These are phyloP conservation scores for rapeseed (Brassica napus) DNA, from an alignment of 345 rosid genomes.

Conservation along the genomic window DNA sequence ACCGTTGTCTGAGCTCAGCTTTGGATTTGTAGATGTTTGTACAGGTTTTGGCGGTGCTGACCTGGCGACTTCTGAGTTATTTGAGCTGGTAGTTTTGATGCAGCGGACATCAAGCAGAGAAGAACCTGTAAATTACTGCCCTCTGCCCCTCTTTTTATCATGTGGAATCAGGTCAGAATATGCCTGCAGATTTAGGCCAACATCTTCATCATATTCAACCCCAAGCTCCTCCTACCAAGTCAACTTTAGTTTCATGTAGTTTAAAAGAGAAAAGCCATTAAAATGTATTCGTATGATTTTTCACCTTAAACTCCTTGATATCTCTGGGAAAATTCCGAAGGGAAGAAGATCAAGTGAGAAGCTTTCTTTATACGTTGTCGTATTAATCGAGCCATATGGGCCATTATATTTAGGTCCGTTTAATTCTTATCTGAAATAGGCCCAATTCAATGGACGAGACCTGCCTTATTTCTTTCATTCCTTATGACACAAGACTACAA, in stretches of 20 bases:
- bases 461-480: too few species aligned
- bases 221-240: slow-evolving; percentile 86
- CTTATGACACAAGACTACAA: too few species aligned
- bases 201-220: slow-evolving; percentile 89
- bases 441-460: background rate
- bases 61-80: slow-evolving; percentile 27
- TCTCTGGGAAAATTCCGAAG: too few species aligned
- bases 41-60: slow-evolving; percentile 17
- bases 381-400: too few species aligned
- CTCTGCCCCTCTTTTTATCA: slow-evolving; percentile 64
- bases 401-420: too few species aligned
- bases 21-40: slow-evolving; percentile 33
- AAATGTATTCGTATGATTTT: background rate
- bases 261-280: slow-evolving; percentile 2
- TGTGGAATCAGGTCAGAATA: slow-evolving; percentile 50
- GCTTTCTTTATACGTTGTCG: too few species aligned
- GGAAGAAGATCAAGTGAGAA: background rate
- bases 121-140: slow-evolving; percentile 52
- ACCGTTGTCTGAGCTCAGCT: slow-evolving; percentile 37
- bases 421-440: background rate
- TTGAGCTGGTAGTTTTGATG: slow-evolving; percentile 43
- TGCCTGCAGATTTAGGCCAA: slow-evolving; percentile 66
- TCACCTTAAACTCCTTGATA: too few species aligned
- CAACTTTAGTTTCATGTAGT: background rate
- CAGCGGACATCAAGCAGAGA: slow-evolving; percentile 71